Evolutionary conservation across 495 filamentous ascomycete species (phyloP), one percentile per base, ranked within the genome.

Genomic region (Jackrogersella minutella): DNA sequence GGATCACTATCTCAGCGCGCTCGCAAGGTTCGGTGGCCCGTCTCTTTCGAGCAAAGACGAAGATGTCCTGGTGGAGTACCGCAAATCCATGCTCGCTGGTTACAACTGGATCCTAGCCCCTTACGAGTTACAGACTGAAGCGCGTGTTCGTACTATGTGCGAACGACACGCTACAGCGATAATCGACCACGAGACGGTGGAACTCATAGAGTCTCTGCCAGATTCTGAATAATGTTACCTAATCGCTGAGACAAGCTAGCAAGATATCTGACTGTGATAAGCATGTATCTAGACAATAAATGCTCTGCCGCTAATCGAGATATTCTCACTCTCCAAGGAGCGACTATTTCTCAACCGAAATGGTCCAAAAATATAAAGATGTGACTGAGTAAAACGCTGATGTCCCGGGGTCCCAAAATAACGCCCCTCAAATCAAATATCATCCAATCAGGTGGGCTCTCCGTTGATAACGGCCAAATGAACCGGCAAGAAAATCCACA

Each of bases 1-100:
- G 82, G 16, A 91, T 77, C 69, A 68, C 40, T 74, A 22, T 86
- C 89, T 50, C 85, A 82, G 53, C 87, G 50, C 59, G 65, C 51
- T 70, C n/a, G 39, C 56, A 21, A 40, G 33, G 14, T 60, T 70
- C 6, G 69, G 69, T 19, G 72, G 69, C 4, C 66, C 63, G 5
- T 34, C 31, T 44, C 81, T 73, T 16, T 62, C 68, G 24, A 43
- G 54, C 1, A 31, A 68, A 4, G 58, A 70, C 10, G 71, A 74
- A 2, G 71, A 72, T 17, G 58, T 73, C 6, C 54, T 74, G 61
- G 50, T 28, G 0, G 68, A 74, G 58, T 69, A 68, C 44, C 54
- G 57, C 17, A 56, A 62, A 59, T 61, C 52, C n/a, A 58, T 58
- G 51, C 33, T 65, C 1, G 11, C 54, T 3, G 62, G 52, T 7